These are phyloP conservation scores for Buddleja alternifolia DNA, from an alignment of 257 asterid species.

Conservation along the genomic window DNA sequence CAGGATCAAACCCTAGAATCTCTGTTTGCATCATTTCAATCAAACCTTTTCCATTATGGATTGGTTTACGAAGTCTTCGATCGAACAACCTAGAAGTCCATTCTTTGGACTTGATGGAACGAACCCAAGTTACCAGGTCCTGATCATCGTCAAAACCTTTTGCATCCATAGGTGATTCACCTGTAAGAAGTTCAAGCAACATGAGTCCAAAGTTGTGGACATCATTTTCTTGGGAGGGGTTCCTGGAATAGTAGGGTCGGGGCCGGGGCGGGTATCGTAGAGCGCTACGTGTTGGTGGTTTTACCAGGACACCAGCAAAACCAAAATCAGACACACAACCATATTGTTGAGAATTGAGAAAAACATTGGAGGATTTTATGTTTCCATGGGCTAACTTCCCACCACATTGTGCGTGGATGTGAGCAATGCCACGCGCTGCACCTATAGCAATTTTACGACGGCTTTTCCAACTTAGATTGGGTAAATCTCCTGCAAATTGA, in stretches of 20 bases:
- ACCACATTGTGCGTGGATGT: conserved; percentile 34
- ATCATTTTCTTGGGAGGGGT: conserved; percentile 1
- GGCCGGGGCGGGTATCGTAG: neutral
- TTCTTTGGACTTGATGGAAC: neutral
- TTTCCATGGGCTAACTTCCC: conserved; percentile 45
- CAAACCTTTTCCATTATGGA: neutral
- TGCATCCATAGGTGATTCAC: neutral
- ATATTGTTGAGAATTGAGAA: conserved; percentile 31
- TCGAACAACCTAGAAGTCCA: no score
- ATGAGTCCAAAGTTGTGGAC: conserved; percentile 5
- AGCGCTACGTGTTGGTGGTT: neutral
- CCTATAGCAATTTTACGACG: conserved; percentile 40
- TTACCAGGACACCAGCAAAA: conserved; percentile 20
- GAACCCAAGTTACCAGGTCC: neutral
- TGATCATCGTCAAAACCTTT: neutral
- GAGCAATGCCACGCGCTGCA: conserved; percentile 41
- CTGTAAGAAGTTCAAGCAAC: conserved; percentile 18
- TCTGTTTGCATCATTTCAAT: neutral
- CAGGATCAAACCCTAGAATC: neutral
- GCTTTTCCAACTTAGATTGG: conserved; percentile 37
- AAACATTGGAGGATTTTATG: conserved; percentile 42
- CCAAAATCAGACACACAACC: conserved; percentile 47
- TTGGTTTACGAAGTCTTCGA: neutral
- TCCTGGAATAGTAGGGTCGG: neutral
- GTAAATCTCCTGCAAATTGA: no score